Conservation (phyloP, 306 rosid genomes). For the Prunus davidiana region DNA sequence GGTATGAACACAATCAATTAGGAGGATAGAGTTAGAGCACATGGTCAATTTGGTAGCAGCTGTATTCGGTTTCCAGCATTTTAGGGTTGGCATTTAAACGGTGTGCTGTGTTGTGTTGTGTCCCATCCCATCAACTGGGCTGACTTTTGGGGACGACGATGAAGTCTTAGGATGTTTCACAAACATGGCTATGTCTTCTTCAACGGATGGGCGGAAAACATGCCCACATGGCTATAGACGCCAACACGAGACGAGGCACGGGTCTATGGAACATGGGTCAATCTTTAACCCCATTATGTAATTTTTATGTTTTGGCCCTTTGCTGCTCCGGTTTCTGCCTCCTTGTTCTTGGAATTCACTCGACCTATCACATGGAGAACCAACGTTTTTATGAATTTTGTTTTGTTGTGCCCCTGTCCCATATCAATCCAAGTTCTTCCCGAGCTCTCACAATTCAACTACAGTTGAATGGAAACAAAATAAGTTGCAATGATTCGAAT, state of each 20-base stretch:
- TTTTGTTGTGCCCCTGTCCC: background rate
- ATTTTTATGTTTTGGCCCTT: slow-evolving; percentile 29
- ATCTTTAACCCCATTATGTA: slow-evolving; percentile 28
- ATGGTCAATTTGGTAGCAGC: background rate
- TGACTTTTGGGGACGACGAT: background rate
- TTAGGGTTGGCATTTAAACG: background rate
- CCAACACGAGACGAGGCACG: slow-evolving; percentile 16
- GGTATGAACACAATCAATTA: background rate
- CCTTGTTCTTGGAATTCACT: slow-evolving; percentile 11
- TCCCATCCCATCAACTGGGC: background rate
- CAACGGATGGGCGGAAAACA: slow-evolving; percentile 34
- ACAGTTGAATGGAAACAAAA: background rate
- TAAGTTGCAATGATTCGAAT: too few relatives aligned
- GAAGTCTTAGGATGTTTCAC: slow-evolving; percentile 12
- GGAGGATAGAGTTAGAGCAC: background rate
- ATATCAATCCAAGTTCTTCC: slow-evolving; percentile 1
- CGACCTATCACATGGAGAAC: slow-evolving; percentile 10
- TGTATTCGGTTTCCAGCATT: background rate
- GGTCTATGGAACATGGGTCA: slow-evolving; percentile 34
- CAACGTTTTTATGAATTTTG: background rate
- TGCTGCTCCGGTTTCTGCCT: slow-evolving; percentile 39
- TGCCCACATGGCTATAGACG: slow-evolving; percentile 52
- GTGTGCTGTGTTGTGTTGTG: background rate
- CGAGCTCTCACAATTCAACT: background rate
- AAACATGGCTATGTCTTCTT: background rate